Base-by-base conservation (phyloP, 345 rosid species). In the Moringa oleifera region DNA sequence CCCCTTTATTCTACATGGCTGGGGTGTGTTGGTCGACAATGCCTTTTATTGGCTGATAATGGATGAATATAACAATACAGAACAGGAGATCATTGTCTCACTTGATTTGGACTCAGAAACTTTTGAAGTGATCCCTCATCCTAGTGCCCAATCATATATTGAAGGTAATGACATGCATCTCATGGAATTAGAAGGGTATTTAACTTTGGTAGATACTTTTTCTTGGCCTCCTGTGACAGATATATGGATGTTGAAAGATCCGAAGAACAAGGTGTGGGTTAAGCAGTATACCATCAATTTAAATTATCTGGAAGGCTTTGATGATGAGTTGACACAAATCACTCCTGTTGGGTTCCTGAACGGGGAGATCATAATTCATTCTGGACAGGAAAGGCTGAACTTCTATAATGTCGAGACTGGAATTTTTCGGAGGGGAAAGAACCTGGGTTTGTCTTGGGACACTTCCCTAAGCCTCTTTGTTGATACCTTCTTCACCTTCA, bases 161-260 rank as follows among this genome's bases (percentile, higher is more conserved):
- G 58, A 54, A 54, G 33, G 33, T 17, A 55, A 55, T 24, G 31
- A 10, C 33, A 23, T 23, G 33, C 18, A 23, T 2, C 23, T 55
- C 15, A n/a, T 55, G n/a, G 33, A 55, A 24, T 12, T 55, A 0
- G 22, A 23, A 11, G 31, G 58, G 18, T 24, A 0, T 12, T 24
- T 55, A 31, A 22, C 31, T n/a, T 55, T 55, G 58, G 58, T 55
- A 17, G 58, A 55, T 31, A 55, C n/a, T 11, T 55, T 55, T 55
- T 28, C 31, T 8, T 10, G 12, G 15, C 58, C 31, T 8, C 7
- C 5, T 55, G 18, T 23, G 18, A 18, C 58, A 24, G 58, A 55
- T 25, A 16, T 55, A 17, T 54, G 58, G 58, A 1, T 21, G 10
- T 22, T 54, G 58, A 54, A 9, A 17, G 58, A 54, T 24, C 33